Evolutionary conservation across 148 eudicot genomes (phyloP).

Genomic region (Silene uniflora): DNA sequence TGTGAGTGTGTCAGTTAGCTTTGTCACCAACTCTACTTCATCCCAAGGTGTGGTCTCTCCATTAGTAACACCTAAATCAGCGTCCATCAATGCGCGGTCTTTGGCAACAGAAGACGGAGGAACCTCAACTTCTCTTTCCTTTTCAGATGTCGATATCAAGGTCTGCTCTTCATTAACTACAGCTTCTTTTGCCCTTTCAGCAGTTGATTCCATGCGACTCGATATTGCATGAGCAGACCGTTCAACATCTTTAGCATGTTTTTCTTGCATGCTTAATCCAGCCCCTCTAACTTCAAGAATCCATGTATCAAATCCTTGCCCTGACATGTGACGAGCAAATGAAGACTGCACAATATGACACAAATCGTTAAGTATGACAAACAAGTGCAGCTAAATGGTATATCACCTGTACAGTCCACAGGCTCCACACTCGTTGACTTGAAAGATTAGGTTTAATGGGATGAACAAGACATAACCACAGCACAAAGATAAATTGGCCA

Average conservation of each 20-base stretch:
- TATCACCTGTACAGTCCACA: background rate
- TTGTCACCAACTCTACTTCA: constrained; percentile 65
- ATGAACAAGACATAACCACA: background rate
- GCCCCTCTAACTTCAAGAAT: constrained; percentile 96
- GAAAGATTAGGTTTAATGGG: background rate
- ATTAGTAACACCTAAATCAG: constrained; percentile 34
- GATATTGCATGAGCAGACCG: constrained; percentile 60
- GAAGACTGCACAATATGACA: constrained; percentile 59
- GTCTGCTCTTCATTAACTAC: constrained; percentile 21
- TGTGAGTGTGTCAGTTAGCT: constrained; percentile 75
- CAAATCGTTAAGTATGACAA: background rate
- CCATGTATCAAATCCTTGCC: constrained; percentile 99
- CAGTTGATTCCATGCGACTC: constrained; percentile 58
- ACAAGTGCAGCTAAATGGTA: constrained; percentile 1
- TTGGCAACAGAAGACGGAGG: constrained; percentile 27
- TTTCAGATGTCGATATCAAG: constrained; percentile 29
- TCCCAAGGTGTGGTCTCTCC: constrained; percentile 58
- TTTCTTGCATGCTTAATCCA: constrained; percentile 65
- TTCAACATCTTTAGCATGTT: constrained; percentile 56
- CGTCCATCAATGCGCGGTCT: constrained; percentile 28
- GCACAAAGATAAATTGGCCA: background rate
- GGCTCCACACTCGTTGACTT: background rate
- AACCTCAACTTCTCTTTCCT: constrained; percentile 37
- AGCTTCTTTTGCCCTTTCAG: constrained; percentile 51
- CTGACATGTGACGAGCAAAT: constrained; percentile 97